Evolutionary conservation across 257 asterid species (phyloP).

Genomic region (Solanum chiquidenum): DNA sequence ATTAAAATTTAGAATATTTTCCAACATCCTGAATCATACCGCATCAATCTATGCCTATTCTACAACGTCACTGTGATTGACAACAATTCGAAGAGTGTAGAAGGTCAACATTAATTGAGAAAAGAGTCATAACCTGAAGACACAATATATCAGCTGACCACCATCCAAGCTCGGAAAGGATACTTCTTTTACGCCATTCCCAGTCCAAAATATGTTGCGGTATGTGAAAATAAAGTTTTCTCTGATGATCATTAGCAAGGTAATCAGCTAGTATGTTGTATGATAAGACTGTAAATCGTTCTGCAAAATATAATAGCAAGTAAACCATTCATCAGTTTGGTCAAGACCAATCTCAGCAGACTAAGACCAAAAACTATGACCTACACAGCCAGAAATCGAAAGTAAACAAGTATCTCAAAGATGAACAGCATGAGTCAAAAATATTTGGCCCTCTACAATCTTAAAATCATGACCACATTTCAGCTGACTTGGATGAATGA

Average conservation of each 20-base stretch:
- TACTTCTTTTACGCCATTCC: slow-evolving; percentile 79
- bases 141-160: slow-evolving; percentile 98
- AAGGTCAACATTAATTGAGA: not conserved
- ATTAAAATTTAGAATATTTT: not conserved
- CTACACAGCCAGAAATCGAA: not conserved
- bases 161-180: slow-evolving; percentile 83
- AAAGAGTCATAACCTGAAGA: slow-evolving; percentile 52
- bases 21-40: not conserved
- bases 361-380: not conserved
- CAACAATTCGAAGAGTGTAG: not conserved
- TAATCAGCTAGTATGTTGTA: slow-evolving; percentile 88
- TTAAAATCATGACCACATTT: not conserved
- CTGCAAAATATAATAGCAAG: slow-evolving; percentile 27
- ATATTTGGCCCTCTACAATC: not conserved
- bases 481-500: not conserved
- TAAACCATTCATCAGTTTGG: not conserved
- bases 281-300: slow-evolving; percentile 72
- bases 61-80: not conserved
- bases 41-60: not conserved
- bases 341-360: not conserved
- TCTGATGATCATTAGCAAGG: slow-evolving; percentile 63
- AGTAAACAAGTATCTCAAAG: not conserved
- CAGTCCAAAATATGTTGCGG: slow-evolving; percentile 75
- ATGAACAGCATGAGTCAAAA: not conserved
- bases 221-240: slow-evolving; percentile 67